Conservation (phyloP, 1,284 basidiomycete genomes). For the Fomitopsis pinicola region DNA sequence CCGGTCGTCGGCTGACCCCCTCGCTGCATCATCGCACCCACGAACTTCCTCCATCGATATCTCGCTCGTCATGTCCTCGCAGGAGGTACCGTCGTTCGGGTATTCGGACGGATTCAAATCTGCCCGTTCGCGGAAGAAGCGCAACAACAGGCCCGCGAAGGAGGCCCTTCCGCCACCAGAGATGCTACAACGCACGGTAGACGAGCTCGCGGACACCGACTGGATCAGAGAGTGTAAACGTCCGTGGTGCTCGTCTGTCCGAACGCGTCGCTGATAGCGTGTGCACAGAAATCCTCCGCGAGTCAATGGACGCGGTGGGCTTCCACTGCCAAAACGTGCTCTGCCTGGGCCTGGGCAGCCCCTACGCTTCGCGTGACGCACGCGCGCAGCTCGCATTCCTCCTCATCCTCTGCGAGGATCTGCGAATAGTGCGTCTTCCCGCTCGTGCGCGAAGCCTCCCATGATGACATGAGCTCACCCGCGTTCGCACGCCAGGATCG, state of each 20-base stretch:
- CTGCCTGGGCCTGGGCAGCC: slow-evolving; percentile 72
- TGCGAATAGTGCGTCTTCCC: slow-evolving; percentile 52
- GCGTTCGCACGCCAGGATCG: slow-evolving; percentile 36
- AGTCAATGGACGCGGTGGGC: slow-evolving; percentile 23
- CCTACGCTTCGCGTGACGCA: slow-evolving; percentile 52
- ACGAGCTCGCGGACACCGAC: slow-evolving; percentile 21
- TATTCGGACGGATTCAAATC: slow-evolving; percentile 36
- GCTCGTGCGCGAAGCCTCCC: slow-evolving; percentile 11
- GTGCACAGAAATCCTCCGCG: slow-evolving; percentile 32
- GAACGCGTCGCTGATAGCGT: slow-evolving; percentile 27
- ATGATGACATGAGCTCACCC: slow-evolving; percentile 16
- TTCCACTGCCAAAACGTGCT: slow-evolving; percentile 25
- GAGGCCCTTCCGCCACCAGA: slow-evolving; percentile 16
- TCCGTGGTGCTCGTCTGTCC: slow-evolving; percentile 14
- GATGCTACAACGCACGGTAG: slow-evolving; percentile 20
- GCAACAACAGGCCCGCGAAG: slow-evolving; percentile 22
- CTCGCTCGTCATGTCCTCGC: not conserved
- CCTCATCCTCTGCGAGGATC: slow-evolving; percentile 44
- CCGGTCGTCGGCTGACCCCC: not conserved
- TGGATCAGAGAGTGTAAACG: slow-evolving; percentile 25
- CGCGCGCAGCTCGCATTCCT: slow-evolving; percentile 67
- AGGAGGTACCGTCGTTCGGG: slow-evolving; percentile 21
- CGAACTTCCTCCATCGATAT: not conserved
- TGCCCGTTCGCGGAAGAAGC: slow-evolving; percentile 25
- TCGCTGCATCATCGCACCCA: not conserved